phyloP scores from a whole-genome alignment of 129 eudicot genomes.

The Flaveria sonorensis region DNA sequence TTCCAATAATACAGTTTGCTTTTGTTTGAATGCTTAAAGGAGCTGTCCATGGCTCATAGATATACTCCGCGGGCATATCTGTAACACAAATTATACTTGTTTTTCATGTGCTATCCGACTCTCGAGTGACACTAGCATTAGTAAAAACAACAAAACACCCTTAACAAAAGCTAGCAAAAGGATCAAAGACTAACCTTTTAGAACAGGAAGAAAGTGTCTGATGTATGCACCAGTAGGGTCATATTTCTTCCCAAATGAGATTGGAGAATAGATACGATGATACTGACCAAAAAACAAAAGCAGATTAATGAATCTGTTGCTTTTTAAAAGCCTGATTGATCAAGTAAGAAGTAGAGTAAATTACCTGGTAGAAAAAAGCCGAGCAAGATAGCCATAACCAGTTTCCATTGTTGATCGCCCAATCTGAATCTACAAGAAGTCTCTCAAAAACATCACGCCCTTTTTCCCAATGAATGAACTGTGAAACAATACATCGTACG shows the following conservation, averaged over 20 bases:
- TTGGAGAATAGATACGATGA: conserved; percentile 82
- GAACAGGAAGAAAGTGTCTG: conserved; percentile 78
- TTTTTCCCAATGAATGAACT: conserved; percentile 94
- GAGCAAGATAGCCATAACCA: conserved; percentile 96
- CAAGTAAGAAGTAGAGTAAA: background rate
- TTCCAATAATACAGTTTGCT: conserved; percentile 88
- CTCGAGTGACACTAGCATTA: background rate
- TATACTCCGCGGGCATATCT: conserved; percentile 92
- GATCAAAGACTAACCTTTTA: conserved; percentile 54
- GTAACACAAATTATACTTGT: background rate
- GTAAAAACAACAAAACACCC: no score
- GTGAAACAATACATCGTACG: conserved; percentile 8
- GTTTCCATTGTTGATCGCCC: conserved; percentile 88
- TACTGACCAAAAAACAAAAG: conserved; percentile 44
- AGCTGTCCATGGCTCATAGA: conserved; percentile 94
- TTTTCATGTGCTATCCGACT: background rate
- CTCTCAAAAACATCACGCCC: conserved; percentile 91
- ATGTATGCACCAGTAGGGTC: conserved; percentile 75
- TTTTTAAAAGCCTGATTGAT: conserved; percentile 6
- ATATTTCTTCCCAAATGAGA: conserved; percentile 86
- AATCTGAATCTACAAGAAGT: conserved; percentile 81
- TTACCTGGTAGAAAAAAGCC: conserved; percentile 86
- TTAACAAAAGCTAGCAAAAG: background rate
- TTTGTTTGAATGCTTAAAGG: conserved; percentile 69
- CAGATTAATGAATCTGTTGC: background rate